Base-by-base conservation (phyloP, 306 rosid species). In the Vigna radiata region DNA sequence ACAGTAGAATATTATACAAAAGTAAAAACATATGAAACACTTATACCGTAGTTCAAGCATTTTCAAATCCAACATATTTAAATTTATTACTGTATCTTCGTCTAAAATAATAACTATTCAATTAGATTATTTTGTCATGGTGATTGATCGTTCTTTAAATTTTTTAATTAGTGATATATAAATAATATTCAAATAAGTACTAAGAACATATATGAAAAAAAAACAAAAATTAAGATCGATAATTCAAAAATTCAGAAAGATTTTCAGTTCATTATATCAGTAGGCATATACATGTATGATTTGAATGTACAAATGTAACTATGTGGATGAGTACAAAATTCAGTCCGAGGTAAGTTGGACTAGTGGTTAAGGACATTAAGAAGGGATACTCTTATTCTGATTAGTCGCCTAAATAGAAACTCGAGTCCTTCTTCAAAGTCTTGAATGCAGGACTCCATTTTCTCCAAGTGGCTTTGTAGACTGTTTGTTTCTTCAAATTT, bases 341-440 rank as follows among this genome's bases (percentile, higher is more conserved):
- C 23, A 53, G 33, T 36, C 39, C 54, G 8, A 41, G 9, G 25
- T 23, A 29, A 0, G 50, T 16, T 59, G 3, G 29, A 43, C 78
- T 76, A 84, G 68, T 76, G 59, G 53, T 75, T 83, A 39, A 83
- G 70, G 60, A 70, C 15, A 62, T 83, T 79, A 43, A 79, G 81
- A 54, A 75, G 84, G 36, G 84, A 61, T 44, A 79, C 79, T 75
- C 84, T 75, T 11, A 76, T 79, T 71, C 76, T 84, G 13, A 84
- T 84, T 0, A 84, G 23, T 46, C 76, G 62, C 68, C 82, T 84
- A 56, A 79, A 83, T 3, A 83, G 33, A 16, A 54, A 68, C 39
- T 79, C 81, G 18, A 79, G 78, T 16, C 77, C 81, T 83, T 83
- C 75, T 83, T 78, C 81, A 43, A 84, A 27, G 16, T 79, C 84